These are phyloP conservation scores for Lasiodiplodia sp. DNA, from an alignment of 2,329 filamentous ascomycete species.

Conservation along the genomic window DNA sequence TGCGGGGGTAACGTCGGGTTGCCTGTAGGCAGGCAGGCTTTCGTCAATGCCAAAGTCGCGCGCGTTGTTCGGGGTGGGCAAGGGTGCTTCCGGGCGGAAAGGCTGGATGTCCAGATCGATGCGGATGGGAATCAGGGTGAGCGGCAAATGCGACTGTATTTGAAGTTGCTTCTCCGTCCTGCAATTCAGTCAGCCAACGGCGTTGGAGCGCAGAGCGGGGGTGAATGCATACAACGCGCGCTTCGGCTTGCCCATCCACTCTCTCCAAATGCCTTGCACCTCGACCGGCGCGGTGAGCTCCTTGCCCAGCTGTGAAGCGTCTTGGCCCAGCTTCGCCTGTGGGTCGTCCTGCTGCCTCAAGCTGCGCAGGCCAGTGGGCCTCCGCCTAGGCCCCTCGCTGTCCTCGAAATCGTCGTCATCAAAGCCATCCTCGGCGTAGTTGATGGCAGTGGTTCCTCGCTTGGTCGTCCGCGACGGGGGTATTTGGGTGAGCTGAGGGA, in stretches of 20 bases:
- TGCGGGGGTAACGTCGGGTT: constrained; percentile 79
- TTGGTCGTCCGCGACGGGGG: constrained; percentile 88
- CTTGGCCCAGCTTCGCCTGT: constrained; percentile 67
- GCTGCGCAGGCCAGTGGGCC: constrained; percentile 82
- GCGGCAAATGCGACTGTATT: constrained; percentile 76
- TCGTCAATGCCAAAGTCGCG: constrained; percentile 70
- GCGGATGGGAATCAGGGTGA: constrained; percentile 92
- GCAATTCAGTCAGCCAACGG: background rate
- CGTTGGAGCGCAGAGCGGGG: background rate
- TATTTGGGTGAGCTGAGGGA: constrained; percentile 72
- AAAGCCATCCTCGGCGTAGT: constrained; percentile 96
- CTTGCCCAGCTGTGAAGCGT: constrained; percentile 81
- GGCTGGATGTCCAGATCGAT: constrained; percentile 92
- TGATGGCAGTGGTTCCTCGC: constrained; percentile 93
- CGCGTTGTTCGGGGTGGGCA: constrained; percentile 68
- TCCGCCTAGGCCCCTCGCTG: constrained; percentile 70
- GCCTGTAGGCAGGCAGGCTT: constrained; percentile 77
- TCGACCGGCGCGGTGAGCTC: constrained; percentile 80
- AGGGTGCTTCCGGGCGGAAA: constrained; percentile 71
- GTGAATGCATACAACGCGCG: constrained; percentile 56
- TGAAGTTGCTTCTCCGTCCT: constrained; percentile 67
- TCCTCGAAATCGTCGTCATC: constrained; percentile 82
- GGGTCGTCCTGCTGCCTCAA: constrained; percentile 71
- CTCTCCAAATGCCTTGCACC: constrained; percentile 88
- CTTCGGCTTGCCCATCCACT: constrained; percentile 86